Base-by-base conservation (phyloP, 768 basidiomycete species). In the Termitomyces bulborhizus region DNA sequence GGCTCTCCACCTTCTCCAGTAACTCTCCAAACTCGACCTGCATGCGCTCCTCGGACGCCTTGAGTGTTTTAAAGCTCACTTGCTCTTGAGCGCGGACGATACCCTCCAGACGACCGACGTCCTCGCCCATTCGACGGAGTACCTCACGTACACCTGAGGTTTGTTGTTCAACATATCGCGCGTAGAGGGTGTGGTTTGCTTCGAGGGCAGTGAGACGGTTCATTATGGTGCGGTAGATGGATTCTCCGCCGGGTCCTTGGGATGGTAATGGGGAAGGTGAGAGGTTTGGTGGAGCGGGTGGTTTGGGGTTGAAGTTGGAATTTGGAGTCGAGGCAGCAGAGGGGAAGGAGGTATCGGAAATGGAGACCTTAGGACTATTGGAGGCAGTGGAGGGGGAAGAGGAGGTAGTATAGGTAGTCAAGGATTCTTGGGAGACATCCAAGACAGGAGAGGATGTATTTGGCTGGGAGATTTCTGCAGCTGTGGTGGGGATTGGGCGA, bases 161-260 rank as follows among this genome's bases (percentile, higher is more conserved):
- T 64, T 98, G 96, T 65, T 95, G 93, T 62, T 94, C 93, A 12
- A 97, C 85, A 65, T 97, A 98, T 16, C 84, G 70, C 55, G 85
- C 80, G 43, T 91, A 87, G 3, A 98, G 76, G 0, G 91, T 91
- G 46, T 93, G 88, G 62, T 95, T 97, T 8, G 80, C 80, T 68
- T 98, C 95, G 13, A 98, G 78, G 6, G 83, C 81, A 2, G 83
- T 81, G 11, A 99, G 78, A 6, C 94, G 86, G 62, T 97, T 96
- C 84, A 95, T 95, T 61, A 98, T 99, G 12, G 88, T 91, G 7
- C 93, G 87, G 63, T 97, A 98, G 60, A 99, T 94, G 1, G 93
- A 95, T 67, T 99, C 97, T 24, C 90, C 91, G 12, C 80, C 77
- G 0, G 67, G 42, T 46, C 65, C 52, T 58, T 41, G 61, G 57